Evolutionary conservation across 1,284 basidiomycete species (phyloP).

Genomic region (Salmacisia buchloeana): DNA sequence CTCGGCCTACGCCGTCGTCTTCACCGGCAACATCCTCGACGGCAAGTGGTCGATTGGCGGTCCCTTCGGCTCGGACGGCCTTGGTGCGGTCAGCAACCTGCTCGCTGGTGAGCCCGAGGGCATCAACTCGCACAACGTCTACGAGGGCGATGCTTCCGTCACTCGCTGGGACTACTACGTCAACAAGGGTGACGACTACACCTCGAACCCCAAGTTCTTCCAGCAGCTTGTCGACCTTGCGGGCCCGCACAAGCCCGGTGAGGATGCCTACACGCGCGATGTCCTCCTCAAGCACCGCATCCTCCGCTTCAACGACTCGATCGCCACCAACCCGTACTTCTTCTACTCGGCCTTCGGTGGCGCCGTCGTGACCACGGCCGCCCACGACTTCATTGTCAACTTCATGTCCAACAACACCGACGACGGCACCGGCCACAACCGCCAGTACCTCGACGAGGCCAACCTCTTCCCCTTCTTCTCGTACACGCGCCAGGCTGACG

Average conservation of each 20-base stretch:
- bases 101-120: constrained; percentile 25
- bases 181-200: constrained; percentile 22
- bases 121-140: constrained; percentile 24
- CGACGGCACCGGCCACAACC: constrained; percentile 27
- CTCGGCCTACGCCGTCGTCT: constrained; percentile 33
- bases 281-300: constrained; percentile 29
- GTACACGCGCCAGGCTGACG: constrained; percentile 17
- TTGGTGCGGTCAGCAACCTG: constrained; percentile 25
- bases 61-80: constrained; percentile 18
- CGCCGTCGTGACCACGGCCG: constrained; percentile 28
- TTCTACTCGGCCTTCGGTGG: constrained; percentile 35
- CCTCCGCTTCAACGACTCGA: constrained; percentile 27
- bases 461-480: constrained; percentile 36
- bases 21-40: constrained; percentile 38
- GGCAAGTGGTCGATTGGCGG: constrained; percentile 34
- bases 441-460: constrained; percentile 36
- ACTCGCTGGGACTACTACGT: constrained; percentile 31
- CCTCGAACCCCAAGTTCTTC: constrained; percentile 27
- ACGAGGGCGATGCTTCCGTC: constrained; percentile 34
- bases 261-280: constrained; percentile 31
- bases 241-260: constrained; percentile 25
- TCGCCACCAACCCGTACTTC: constrained; percentile 24
- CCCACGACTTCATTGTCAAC: constrained; percentile 32
- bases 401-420: constrained; percentile 36
- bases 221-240: constrained; percentile 31